Evolutionary conservation across 2,329 filamentous ascomycete species (phyloP), one percentile per base, ranked within the genome.

Genomic region (Neoscytalidium dimidiatum): DNA sequence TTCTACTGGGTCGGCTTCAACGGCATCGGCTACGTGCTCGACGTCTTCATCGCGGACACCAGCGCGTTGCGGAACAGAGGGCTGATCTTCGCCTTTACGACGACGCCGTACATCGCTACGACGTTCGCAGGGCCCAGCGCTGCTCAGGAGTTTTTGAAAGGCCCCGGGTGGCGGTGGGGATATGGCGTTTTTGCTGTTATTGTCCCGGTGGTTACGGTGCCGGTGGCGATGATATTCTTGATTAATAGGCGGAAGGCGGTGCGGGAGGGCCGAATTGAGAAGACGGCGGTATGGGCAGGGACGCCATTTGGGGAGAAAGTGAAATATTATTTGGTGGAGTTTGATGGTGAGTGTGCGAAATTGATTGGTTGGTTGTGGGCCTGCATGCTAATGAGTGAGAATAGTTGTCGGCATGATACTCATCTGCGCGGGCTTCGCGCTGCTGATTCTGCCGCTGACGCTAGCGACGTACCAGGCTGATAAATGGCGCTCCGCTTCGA

Each of bases 181-280:
- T 91, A 88, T 70, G 90, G 88, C 48, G 81, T 83, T 67, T 91
- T 90, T 75, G 81, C 85, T 44, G 87, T 92, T 68, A 82, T 92
- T 66, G 80, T 87, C 4, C 88, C 88, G 1, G 74, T 83, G 46
- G 82, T 89, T 53, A 85, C 84, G 31, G 67, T 87, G 17, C 90
- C 90, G 0, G 79, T 79, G 2, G 44, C 38, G 3, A 21, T 64
- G 41, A 46, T 64, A 3, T 58, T 60, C 35, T 38, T 64, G 19
- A 9, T 49, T 2, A 44, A 52, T 2, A 28, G 53, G 28, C 38
- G 21, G 5, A 64, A 49, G 35, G 51, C 61, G 4, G 35, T 33
- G 2, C 2, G 19, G 6, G 44, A 46, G 17, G 61, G 61, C 17
- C 29, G 23, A 29, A 58, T 60, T 23, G 43, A 48, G 29, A 41